A percentile compares a stretch with the other conserved stretches of the same genome.
Evolutionary conservation across 2,329 filamentous ascomycete species (phyloP).

Genomic region (Penicillium sp.): DNA sequence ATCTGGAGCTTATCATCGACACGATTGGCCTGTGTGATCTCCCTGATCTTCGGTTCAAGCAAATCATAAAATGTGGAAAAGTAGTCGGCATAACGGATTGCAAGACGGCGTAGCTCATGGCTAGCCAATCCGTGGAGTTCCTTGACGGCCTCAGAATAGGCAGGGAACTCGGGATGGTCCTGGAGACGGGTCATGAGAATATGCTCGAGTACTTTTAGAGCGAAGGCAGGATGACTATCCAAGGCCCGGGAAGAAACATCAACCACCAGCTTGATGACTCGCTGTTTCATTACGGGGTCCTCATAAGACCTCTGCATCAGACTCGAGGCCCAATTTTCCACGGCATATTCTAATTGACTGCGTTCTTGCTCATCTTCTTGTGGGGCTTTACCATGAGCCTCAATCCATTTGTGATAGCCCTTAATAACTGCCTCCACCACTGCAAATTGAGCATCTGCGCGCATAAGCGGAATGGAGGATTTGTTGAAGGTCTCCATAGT

Average conservation of each 20-base stretch:
- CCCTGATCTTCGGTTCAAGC: conserved; percentile 78
- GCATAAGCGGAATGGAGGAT: conserved; percentile 53
- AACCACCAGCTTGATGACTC: conserved; percentile 77
- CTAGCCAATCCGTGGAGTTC: conserved; percentile 83
- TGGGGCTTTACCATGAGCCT: conserved; percentile 52
- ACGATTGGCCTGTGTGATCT: conserved; percentile 70
- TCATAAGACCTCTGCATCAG: conserved; percentile 44
- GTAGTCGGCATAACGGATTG: conserved; percentile 87
- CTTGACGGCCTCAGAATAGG: conserved; percentile 86
- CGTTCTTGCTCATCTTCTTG: conserved; percentile 49
- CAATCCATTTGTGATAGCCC: conserved; percentile 81
- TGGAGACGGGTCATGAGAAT: conserved; percentile 81
- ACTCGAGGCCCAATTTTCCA: conserved; percentile 44
- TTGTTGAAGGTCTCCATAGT: conserved; percentile 48
- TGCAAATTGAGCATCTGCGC: conserved; percentile 84
- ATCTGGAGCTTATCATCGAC: conserved; percentile 80
- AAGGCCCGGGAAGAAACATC: conserved; percentile 81
- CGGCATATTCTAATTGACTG: conserved; percentile 37
- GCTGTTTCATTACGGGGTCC: conserved; percentile 80
- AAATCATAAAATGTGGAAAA: conserved; percentile 85
- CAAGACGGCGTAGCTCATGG: conserved; percentile 83
- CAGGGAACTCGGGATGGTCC: conserved; percentile 67
- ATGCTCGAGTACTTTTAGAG: conserved; percentile 86
- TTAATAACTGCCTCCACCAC: conserved; percentile 87
- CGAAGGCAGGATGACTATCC: conserved; percentile 75